A percentile compares a stretch with the other conserved stretches of the same genome.
Evolutionary conservation across 306 rosid genomes (phyloP).

Genomic region (Crataegus laevigata): DNA sequence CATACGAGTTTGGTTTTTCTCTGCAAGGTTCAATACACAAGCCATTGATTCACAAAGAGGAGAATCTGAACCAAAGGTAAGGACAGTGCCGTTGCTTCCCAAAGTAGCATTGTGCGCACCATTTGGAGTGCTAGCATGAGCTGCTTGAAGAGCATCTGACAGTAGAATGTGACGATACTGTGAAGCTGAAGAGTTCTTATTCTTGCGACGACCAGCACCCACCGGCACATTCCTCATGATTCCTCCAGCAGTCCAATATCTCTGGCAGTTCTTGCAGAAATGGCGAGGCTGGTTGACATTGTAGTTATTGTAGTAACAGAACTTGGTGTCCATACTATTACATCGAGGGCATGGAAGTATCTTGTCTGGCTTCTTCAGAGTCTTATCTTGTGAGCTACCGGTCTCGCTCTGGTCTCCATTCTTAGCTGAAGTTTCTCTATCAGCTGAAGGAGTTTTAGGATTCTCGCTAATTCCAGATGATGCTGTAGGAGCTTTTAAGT

Average conservation of each 20-base stretch:
- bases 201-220: slow-evolving; percentile 90
- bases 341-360: slow-evolving; percentile 80
- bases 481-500: slow-evolving; percentile 32
- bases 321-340: slow-evolving; percentile 83
- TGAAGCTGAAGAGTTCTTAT: slow-evolving; percentile 41
- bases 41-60: slow-evolving; percentile 54
- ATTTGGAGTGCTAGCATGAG: slow-evolving; percentile 24
- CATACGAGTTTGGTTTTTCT: slow-evolving; percentile 21
- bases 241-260: slow-evolving; percentile 96
- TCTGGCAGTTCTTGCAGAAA: slow-evolving; percentile 85
- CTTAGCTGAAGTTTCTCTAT: slow-evolving; percentile 38
- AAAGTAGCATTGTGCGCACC: slow-evolving; percentile 33
- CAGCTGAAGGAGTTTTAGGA: slow-evolving; percentile 40
- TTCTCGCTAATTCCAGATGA: slow-evolving; percentile 39
- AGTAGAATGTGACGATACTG: slow-evolving; percentile 41
- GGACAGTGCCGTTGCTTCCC: slow-evolving; percentile 39
- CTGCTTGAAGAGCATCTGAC: slow-evolving; percentile 38
- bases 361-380: slow-evolving; percentile 66
- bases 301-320: slow-evolving; percentile 83
- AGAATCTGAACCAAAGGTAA: slow-evolving; percentile 58
- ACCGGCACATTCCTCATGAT: slow-evolving; percentile 73
- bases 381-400: slow-evolving; percentile 40
- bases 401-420: slow-evolving; percentile 47
- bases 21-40: slow-evolving; percentile 52
- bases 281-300: slow-evolving; percentile 85